phyloP scores from a whole-genome alignment of 208 protist species.

The Vickermania ingenoplastis region DNA sequence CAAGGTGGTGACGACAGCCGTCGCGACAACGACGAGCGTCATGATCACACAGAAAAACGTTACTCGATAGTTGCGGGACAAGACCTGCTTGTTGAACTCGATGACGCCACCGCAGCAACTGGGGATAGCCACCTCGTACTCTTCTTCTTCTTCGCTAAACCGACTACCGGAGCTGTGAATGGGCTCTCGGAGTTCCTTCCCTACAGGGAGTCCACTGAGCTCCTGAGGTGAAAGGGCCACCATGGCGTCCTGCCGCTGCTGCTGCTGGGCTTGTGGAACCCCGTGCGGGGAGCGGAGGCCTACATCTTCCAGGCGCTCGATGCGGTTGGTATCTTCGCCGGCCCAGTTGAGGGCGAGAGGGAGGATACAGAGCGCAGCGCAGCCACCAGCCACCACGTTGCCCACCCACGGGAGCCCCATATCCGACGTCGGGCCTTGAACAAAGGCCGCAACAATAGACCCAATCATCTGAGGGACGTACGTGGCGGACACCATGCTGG shows the following conservation, averaged over 20 bases:
- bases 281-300: too few species aligned
- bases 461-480: constrained; percentile 16
- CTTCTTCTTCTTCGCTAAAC: not conserved
- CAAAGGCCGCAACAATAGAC: constrained; percentile 2
- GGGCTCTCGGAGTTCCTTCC: not conserved
- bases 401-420: constrained; percentile 2
- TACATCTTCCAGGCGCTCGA: constrained; percentile 12
- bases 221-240: not conserved
- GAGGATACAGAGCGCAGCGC: constrained; percentile 3
- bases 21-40: constrained; percentile 6
- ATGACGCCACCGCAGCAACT: constrained; percentile 3
- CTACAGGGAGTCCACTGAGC: not conserved
- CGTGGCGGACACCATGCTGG: constrained; percentile 15
- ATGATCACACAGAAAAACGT: constrained; percentile 11
- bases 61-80: constrained; percentile 5
- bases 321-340: constrained; percentile 14
- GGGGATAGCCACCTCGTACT: not conserved
- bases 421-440: constrained; percentile 15
- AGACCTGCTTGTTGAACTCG: constrained; percentile 10
- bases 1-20: constrained; percentile 7
- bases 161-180: not conserved
- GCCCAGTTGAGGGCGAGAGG: constrained; percentile 13
- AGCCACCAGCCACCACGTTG: constrained; percentile 7
- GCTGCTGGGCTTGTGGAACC: too few species aligned
- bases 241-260: not conserved